Evolutionary conservation across 352 stramenopile genomes (phyloP).

Genomic region (Hyaloperonospora brassicae): DNA sequence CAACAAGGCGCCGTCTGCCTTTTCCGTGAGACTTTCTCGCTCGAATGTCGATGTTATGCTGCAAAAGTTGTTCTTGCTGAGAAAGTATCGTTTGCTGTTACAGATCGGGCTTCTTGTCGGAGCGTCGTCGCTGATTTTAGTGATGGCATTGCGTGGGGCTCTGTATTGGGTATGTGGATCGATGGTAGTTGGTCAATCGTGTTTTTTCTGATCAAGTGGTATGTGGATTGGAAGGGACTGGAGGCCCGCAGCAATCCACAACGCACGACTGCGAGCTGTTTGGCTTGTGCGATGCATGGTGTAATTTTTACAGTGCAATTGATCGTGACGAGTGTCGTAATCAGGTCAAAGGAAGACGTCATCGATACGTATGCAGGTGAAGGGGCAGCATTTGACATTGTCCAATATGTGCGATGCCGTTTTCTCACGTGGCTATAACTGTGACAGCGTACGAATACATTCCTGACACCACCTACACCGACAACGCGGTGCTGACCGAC

Average conservation of each 20-base stretch:
- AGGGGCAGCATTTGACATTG: no score
- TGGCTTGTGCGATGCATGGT: constrained; percentile 42
- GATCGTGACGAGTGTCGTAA: constrained; percentile 46
- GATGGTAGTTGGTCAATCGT: not conserved
- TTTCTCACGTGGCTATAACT: no score
- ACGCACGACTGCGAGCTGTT: constrained; percentile 30
- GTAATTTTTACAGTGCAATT: constrained; percentile 59
- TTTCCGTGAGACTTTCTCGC: constrained; percentile 36
- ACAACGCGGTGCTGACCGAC: constrained; percentile 36
- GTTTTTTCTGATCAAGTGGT: not conserved
- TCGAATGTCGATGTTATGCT: no score
- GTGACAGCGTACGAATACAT: constrained; percentile 81
- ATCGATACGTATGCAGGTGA: constrained; percentile 79
- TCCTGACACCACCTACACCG: constrained; percentile 43
- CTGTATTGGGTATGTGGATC: constrained; percentile 48
- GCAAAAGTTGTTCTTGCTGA: constrained; percentile 2
- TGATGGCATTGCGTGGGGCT: constrained; percentile 56
- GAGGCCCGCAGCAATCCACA: constrained; percentile 28
- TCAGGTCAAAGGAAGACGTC: constrained; percentile 74
- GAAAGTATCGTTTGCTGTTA: not conserved
- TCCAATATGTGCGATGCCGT: no score
- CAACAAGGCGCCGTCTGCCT: constrained; percentile 75
- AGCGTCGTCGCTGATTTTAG: constrained; percentile 54
- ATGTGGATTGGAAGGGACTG: constrained; percentile 23
- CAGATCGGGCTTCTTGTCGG: constrained; percentile 73